Evolutionary conservation across 169 alveolate genomes (phyloP).

Genomic region (Cryptosporidium sp.): DNA sequence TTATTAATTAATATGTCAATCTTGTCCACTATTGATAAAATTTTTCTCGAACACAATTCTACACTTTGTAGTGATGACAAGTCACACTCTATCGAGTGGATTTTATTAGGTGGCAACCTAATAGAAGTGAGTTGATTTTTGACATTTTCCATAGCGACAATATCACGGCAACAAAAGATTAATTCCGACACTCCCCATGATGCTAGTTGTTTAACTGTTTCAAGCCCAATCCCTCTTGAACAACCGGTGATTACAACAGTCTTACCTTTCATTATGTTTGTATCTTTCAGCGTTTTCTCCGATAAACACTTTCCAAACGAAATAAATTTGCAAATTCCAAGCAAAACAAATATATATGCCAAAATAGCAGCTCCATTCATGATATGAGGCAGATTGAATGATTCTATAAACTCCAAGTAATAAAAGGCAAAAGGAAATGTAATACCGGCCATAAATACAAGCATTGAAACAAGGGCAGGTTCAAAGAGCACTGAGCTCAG

Average conservation of each 20-base stretch:
- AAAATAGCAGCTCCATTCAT: not conserved
- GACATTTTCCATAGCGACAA: slow-evolving; percentile 53
- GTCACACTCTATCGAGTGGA: slow-evolving; percentile 76
- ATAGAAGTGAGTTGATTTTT: slow-evolving; percentile 26
- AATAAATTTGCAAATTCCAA: slow-evolving; percentile 10
- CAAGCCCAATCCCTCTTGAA: slow-evolving; percentile 85
- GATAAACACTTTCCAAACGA: slow-evolving; percentile 37
- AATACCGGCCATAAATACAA: not conserved
- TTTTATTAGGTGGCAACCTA: slow-evolving; percentile 6
- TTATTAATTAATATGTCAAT: slow-evolving; percentile 83
- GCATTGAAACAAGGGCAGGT: slow-evolving; percentile 43
- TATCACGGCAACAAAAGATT: slow-evolving; percentile 81
- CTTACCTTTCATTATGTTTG: slow-evolving; percentile 32
- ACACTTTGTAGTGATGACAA: slow-evolving; percentile 77
- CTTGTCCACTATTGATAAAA: slow-evolving; percentile 66
- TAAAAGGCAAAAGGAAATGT: not conserved
- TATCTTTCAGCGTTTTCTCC: not conserved
- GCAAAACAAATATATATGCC: not conserved
- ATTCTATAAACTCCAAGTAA: not conserved
- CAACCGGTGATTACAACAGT: slow-evolving; percentile 82
- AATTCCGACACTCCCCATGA: slow-evolving; percentile 83
- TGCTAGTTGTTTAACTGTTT: slow-evolving; percentile 81
- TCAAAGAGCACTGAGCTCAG: slow-evolving; percentile 29
- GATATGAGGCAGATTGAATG: not conserved
- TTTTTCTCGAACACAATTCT: slow-evolving; percentile 64